phyloP scores from a whole-genome alignment of 768 basidiomycete species.

The Leccinum longicurvipes region DNA sequence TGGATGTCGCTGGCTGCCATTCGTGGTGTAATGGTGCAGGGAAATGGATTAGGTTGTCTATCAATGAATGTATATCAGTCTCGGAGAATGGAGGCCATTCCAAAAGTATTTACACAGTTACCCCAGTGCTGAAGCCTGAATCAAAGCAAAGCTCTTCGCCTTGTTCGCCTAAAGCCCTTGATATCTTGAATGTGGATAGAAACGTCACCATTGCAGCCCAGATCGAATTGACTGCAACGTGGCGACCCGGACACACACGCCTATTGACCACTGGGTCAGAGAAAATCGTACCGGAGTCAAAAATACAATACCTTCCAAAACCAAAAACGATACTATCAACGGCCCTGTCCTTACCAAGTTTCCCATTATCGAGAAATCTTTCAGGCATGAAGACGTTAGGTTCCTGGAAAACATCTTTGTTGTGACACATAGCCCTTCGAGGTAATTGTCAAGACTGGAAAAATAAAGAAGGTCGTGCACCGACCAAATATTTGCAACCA shows the following conservation, averaged over 20 bases:
- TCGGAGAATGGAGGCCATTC: not conserved
- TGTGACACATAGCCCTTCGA: conserved; percentile 17
- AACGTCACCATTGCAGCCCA: conserved; percentile 30
- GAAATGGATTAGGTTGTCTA: conserved; percentile 15
- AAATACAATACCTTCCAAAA: conserved; percentile 23
- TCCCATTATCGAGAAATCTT: conserved; percentile 25
- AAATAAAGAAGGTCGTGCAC: not conserved
- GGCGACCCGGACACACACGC: conserved; percentile 31
- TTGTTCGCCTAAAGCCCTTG: conserved; percentile 18
- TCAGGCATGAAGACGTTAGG: conserved; percentile 31
- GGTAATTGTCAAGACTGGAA: not conserved
- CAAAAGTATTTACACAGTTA: conserved; percentile 9
- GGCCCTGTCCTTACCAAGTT: not conserved
- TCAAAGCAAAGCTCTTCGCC: conserved; percentile 26
- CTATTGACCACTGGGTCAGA: conserved; percentile 9
- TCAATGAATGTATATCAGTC: not conserved
- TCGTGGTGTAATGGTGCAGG: conserved; percentile 13
- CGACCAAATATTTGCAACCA: conserved; percentile 23
- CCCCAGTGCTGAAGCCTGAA: conserved; percentile 10
- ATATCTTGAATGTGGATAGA: conserved; percentile 26
- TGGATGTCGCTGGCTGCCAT: not conserved
- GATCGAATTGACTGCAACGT: conserved; percentile 28
- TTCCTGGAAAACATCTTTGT: conserved; percentile 15
- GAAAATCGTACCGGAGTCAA: not conserved
- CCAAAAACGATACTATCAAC: conserved; percentile 13